A percentile compares a stretch with the other conserved stretches of the same genome.
These are phyloP conservation scores for Ceratocystis ficicola DNA, from an alignment of 2,329 filamentous ascomycete genomes.

Conservation along the genomic window DNA sequence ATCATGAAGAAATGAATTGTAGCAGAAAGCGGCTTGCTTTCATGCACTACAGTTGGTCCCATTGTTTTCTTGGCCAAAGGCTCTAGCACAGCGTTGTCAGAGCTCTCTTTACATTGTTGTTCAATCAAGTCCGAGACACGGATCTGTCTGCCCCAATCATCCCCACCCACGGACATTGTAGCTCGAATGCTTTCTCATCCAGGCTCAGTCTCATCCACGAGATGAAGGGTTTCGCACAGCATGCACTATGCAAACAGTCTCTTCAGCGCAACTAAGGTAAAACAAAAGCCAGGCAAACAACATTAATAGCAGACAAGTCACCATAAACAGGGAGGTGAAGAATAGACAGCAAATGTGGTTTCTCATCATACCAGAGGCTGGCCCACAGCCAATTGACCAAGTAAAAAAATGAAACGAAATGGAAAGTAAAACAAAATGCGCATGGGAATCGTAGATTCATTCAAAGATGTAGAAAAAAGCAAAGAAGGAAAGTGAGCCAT, in stretches of 20 bases:
- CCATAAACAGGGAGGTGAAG: not conserved
- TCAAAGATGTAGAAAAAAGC: not conserved
- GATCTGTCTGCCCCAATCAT: conserved; percentile 2
- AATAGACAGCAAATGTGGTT: conserved; percentile 6
- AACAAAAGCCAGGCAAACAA: not conserved
- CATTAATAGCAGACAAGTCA: not conserved
- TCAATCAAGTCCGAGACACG: conserved; percentile 17
- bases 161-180: not conserved
- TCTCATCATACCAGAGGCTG: conserved; percentile 11
- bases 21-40: not conserved
- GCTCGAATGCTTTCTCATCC: not conserved
- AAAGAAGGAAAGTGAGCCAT: not conserved
- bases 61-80: not conserved
- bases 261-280: not conserved
- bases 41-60: not conserved
- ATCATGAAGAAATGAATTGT: not conserved
- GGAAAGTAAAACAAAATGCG: not conserved
- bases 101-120: conserved; percentile 23
- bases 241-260: conserved; percentile 9
- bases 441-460: conserved; percentile 2
- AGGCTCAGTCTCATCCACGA: not conserved
- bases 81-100: conserved; percentile 10
- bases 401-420: not conserved
- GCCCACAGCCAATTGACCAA: not conserved
- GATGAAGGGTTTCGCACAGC: conserved; percentile 6